These are phyloP conservation scores for Eucalyptus marginata DNA, from an alignment of 345 rosid genomes.

Conservation along the genomic window DNA sequence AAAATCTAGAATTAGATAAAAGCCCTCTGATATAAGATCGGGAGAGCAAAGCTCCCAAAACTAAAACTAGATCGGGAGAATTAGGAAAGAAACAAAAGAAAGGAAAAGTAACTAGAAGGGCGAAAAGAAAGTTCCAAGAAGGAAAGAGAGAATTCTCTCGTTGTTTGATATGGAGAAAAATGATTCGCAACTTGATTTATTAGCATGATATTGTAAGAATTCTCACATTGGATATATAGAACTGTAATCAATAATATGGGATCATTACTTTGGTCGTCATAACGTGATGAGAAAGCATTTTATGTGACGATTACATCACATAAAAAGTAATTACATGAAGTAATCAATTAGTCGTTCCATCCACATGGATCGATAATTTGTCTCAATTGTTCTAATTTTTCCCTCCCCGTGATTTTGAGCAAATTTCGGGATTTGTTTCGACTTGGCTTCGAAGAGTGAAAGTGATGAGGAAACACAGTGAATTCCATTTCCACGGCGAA, in stretches of 20 bases:
- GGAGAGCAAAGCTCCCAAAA: too few relatives aligned
- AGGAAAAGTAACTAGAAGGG: too few relatives aligned
- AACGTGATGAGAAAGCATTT: background rate
- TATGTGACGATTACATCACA: fast-evolving
- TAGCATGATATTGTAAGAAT: background rate
- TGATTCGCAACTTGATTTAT: too few relatives aligned
- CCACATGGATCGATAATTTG: fast-evolving
- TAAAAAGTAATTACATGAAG: fast-evolving
- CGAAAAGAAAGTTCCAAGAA: fast-evolving
- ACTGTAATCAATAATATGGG: fast-evolving
- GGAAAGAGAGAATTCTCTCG: too few relatives aligned
- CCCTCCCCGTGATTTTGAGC: too few relatives aligned
- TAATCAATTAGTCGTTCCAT: background rate
- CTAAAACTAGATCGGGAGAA: too few relatives aligned
- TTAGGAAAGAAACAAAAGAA: too few relatives aligned
- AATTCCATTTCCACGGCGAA: background rate
- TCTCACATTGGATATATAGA: background rate
- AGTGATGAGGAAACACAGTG: background rate
- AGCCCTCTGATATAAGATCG: too few relatives aligned
- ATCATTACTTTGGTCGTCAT: fast-evolving
- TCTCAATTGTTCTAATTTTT: background rate
- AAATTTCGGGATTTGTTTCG: background rate
- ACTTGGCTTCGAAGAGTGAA: background rate
- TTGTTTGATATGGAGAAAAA: too few relatives aligned
- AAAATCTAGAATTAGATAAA: too few relatives aligned